A percentile compares a stretch with the other conserved stretches of the same genome.
Evolutionary conservation across 108 stramenopile genomes (phyloP).

Genomic region (Cyclotella cryptica): DNA sequence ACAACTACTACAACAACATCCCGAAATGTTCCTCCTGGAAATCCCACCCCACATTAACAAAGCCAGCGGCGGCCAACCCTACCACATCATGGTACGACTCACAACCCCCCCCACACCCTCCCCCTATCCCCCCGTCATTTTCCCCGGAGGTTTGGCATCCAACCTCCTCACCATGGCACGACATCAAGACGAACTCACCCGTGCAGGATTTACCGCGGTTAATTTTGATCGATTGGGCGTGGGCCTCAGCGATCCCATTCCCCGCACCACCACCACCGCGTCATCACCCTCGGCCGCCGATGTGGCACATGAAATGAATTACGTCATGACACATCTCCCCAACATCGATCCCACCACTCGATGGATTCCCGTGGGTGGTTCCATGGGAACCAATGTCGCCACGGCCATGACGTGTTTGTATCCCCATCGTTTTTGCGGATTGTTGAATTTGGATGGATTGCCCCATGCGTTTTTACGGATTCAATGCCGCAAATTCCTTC

Average conservation of each 20-base stretch:
- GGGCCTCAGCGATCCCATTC: slow-evolving; percentile 12
- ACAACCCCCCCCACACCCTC: not conserved
- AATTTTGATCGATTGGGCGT: slow-evolving; percentile 26
- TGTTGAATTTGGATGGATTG: slow-evolving; percentile 30
- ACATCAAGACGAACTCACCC: slow-evolving; percentile 20
- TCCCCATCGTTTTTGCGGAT: slow-evolving; percentile 17
- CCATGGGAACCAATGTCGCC: slow-evolving; percentile 30
- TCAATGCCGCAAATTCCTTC: slow-evolving; percentile 13
- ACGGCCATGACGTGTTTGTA: slow-evolving; percentile 12
- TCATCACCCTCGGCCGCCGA: slow-evolving; percentile 17
- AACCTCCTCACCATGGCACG: slow-evolving; percentile 31
- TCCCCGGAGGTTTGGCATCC: slow-evolving; percentile 26
- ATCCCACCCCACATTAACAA: slow-evolving; percentile 9
- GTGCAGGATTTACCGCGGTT: slow-evolving; percentile 14
- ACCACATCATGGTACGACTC: slow-evolving; percentile 23
- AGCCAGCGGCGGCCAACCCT: slow-evolving; percentile 13
- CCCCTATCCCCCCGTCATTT: slow-evolving; percentile 10
- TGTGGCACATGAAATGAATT: slow-evolving; percentile 25
- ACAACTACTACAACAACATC: slow-evolving; percentile 6
- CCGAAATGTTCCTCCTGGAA: slow-evolving; percentile 29
- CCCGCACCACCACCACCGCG: not conserved
- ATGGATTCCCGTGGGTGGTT: slow-evolving; percentile 26
- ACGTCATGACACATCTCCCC: slow-evolving; percentile 15
- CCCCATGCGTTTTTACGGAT: slow-evolving; percentile 28
- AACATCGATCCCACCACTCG: not conserved